These are phyloP conservation scores for Bonia amplexicaulis DNA, from an alignment of 176 grass and related monocot species.

Conservation along the genomic window DNA sequence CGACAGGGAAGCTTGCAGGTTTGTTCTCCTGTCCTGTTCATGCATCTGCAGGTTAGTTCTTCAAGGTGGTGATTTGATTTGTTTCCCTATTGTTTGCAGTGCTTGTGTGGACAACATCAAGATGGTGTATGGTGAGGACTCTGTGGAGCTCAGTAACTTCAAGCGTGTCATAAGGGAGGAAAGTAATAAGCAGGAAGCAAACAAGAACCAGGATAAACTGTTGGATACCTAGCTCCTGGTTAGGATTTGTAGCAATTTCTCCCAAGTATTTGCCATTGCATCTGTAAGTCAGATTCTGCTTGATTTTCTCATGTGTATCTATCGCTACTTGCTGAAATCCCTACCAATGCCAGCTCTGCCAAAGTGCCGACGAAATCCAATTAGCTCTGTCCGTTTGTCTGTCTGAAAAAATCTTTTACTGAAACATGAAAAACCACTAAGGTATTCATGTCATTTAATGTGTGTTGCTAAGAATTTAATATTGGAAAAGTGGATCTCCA, in stretches of 20 bases:
- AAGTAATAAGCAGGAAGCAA: conserved; percentile 28
- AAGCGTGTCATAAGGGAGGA: conserved; percentile 54
- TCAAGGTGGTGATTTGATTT: not conserved
- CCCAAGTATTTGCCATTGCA: not conserved
- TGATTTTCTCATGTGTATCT: not conserved
- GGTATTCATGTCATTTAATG: not conserved
- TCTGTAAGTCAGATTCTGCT: not conserved
- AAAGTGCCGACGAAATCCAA: not conserved
- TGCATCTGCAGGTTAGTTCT: not conserved
- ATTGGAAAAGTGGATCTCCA: not conserved
- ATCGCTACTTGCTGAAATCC: not conserved
- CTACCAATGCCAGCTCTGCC: not conserved
- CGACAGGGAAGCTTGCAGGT: conserved; percentile 74
- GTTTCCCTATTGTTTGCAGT: conserved; percentile 21
- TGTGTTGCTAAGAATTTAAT: not conserved
- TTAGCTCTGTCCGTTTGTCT: not conserved
- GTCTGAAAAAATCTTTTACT: not conserved
- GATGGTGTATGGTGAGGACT: conserved; percentile 61
- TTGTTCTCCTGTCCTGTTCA: not conserved
- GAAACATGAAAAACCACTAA: not conserved
- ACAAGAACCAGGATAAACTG: conserved; percentile 18
- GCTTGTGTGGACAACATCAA: conserved; percentile 70
- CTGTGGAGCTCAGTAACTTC: conserved; percentile 53
- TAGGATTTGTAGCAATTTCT: not conserved
- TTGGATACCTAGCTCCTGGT: conserved; percentile 29